phyloP scores from a whole-genome alignment of 2,329 filamentous ascomycete species.

The Penicillium polonicum region DNA sequence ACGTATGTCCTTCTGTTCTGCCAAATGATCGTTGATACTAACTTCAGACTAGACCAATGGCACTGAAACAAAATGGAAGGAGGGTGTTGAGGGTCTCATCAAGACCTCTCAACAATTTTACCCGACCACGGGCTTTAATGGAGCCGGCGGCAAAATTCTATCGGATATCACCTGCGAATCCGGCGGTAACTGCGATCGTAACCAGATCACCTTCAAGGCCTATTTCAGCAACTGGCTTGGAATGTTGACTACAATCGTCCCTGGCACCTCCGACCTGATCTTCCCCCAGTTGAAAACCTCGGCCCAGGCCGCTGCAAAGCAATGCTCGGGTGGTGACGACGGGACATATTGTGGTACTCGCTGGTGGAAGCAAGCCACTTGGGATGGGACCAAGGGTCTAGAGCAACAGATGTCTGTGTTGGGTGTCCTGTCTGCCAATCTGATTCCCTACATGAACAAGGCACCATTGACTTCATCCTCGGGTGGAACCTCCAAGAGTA shows the following conservation, averaged over 20 bases:
- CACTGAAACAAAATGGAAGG: constrained; percentile 53
- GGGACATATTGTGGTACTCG: constrained; percentile 56
- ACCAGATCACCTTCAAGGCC: constrained; percentile 73
- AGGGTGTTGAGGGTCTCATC: constrained; percentile 57
- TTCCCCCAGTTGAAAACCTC: constrained; percentile 60
- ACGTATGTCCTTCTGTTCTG: constrained; percentile 31
- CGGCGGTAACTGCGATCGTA: constrained; percentile 62
- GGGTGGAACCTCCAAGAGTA: constrained; percentile 59
- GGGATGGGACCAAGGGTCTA: constrained; percentile 38
- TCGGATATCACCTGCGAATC: constrained; percentile 68
- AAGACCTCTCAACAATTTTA: constrained; percentile 55
- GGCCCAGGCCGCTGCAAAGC: constrained; percentile 59
- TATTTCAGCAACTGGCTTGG: constrained; percentile 68
- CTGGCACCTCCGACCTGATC: constrained; percentile 56
- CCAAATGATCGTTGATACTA: constrained; percentile 1
- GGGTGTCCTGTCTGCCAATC: constrained; percentile 34
- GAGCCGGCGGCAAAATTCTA: constrained; percentile 54
- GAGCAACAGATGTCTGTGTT: constrained; percentile 45
- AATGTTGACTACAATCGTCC: constrained; percentile 61
- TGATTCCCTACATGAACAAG: constrained; percentile 28
- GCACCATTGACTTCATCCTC: constrained; percentile 48
- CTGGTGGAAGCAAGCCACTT: constrained; percentile 39
- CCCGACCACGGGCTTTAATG: constrained; percentile 35
- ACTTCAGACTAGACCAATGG: constrained; percentile 38
- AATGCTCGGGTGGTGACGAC: constrained; percentile 60